These are phyloP conservation scores for Litsea cubeba DNA, from an alignment of 164 flowering plant species.

Conservation along the genomic window DNA sequence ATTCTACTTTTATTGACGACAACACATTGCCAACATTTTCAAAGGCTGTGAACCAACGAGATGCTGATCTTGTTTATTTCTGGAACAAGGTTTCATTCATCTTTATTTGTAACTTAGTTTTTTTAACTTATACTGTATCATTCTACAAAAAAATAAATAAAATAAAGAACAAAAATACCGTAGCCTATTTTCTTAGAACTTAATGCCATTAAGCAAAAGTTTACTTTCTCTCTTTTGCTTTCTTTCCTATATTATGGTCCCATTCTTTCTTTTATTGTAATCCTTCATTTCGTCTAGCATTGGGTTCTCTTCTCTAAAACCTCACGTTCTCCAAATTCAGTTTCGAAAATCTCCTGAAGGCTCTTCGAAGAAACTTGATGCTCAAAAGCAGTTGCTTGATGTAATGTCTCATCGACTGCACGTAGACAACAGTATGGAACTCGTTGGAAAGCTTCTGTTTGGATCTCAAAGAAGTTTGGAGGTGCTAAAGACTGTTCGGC, in stretches of 20 bases:
- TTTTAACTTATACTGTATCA: not conserved
- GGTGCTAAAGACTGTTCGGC: constrained; percentile 49
- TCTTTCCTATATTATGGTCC: not conserved
- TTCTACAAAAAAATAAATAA: not conserved
- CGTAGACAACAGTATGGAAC: constrained; percentile 53
- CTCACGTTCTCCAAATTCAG: constrained; percentile 22
- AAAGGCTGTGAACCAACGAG: constrained; percentile 66
- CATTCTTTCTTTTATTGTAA: not conserved
- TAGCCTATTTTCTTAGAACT: no score
- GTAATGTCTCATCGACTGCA: constrained; percentile 72
- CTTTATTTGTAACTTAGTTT: not conserved
- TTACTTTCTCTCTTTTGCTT: not conserved
- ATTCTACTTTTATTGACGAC: constrained; percentile 40
- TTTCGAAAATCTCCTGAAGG: constrained; percentile 71
- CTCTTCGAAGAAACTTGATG: constrained; percentile 50
- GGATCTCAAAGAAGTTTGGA: constrained; percentile 58
- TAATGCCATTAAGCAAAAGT: no score
- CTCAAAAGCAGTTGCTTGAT: constrained; percentile 59
- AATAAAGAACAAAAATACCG: no score
- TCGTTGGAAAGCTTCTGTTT: constrained; percentile 68
- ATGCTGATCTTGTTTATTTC: constrained; percentile 81
- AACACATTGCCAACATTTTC: constrained; percentile 44
- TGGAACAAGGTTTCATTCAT: constrained; percentile 61
- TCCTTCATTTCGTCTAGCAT: not conserved
- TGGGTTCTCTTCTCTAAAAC: not conserved